Percentiles rank a stretch among this genome's conserved stretches.
Conservation (phyloP, 805 yeast species). For the Metschnikowia chrysomelidarum region DNA sequence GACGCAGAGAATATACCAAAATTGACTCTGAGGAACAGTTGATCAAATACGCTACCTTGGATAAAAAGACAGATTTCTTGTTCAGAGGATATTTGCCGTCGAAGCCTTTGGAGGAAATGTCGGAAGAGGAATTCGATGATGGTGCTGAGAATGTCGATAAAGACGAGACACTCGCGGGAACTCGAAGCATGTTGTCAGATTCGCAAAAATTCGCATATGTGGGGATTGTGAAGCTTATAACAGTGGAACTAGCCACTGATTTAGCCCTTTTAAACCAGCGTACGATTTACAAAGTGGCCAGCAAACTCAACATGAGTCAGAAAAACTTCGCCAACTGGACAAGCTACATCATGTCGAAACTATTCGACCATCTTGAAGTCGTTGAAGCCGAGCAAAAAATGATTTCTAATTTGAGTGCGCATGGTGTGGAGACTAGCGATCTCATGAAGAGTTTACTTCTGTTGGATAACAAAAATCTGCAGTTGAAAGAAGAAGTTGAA, state of each 20-base stretch:
- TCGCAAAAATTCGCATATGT: slow-evolving; percentile 89
- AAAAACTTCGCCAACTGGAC: slow-evolving; percentile 86
- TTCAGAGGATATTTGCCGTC: slow-evolving; percentile 29
- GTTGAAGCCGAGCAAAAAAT: slow-evolving; percentile 72
- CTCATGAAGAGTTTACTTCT: slow-evolving; percentile 59
- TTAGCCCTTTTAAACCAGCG: slow-evolving; percentile 58
- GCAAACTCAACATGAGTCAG: slow-evolving; percentile 62
- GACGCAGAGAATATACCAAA: slow-evolving; percentile 78
- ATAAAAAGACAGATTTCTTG: slow-evolving; percentile 52
- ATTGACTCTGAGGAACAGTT: slow-evolving; percentile 87
- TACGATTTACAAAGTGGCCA: slow-evolving; percentile 53
- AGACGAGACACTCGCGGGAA: slow-evolving; percentile 68
- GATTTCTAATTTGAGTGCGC: slow-evolving; percentile 83
- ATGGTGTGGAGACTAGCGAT: slow-evolving; percentile 76
- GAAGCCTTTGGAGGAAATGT: slow-evolving; percentile 23
- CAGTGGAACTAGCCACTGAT: slow-evolving; percentile 80
- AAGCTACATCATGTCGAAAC: slow-evolving; percentile 60
- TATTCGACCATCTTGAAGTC: slow-evolving; percentile 81
- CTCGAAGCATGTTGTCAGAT: slow-evolving; percentile 77
- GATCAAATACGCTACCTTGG: slow-evolving; percentile 55
- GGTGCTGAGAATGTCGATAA: slow-evolving; percentile 48
- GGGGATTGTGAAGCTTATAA: slow-evolving; percentile 73
- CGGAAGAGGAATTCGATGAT: slow-evolving; percentile 29
- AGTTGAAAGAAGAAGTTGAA: slow-evolving; percentile 13
- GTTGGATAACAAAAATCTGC: slow-evolving; percentile 22